phyloP scores from a whole-genome alignment of 495 filamentous ascomycete genomes.

The Astrocystis sublimbata region DNA sequence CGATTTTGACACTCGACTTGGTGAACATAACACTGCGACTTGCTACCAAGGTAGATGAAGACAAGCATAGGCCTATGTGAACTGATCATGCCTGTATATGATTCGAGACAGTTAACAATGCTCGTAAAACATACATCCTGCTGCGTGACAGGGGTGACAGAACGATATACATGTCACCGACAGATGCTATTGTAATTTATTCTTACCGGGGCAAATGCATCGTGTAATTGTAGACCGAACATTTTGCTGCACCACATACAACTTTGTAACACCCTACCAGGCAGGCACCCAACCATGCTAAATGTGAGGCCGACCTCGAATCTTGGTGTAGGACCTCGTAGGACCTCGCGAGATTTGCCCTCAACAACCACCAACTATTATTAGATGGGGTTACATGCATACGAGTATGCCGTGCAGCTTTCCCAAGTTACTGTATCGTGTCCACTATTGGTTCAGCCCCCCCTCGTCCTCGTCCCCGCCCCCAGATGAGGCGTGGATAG shows the following conservation, averaged over 20 bases:
- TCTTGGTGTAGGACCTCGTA: too few species aligned
- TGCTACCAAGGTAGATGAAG: neutral
- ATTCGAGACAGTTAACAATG: neutral
- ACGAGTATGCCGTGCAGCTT: neutral
- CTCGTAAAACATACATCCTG: too few species aligned
- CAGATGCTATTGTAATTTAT: too few species aligned
- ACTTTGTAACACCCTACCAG: too few species aligned
- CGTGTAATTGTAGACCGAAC: neutral
- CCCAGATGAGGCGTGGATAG: neutral
- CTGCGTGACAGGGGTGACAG: too few species aligned
- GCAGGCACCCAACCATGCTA: too few species aligned
- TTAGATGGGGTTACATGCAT: constrained; percentile 7
- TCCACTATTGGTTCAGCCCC: neutral
- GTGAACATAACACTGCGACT: neutral
- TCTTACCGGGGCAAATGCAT: neutral
- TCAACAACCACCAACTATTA: constrained; percentile 5
- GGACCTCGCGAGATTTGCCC: neutral
- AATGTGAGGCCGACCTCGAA: neutral
- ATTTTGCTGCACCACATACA: neutral
- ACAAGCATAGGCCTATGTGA: too few species aligned
- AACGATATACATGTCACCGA: too few species aligned
- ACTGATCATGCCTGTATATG: neutral
- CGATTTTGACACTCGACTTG: neutral
- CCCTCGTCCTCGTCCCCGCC: too few species aligned
- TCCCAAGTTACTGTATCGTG: constrained; percentile 1